Base-by-base conservation (phyloP, 2,329 filamentous ascomycete genomes). In the Cladosporium sp. region DNA sequence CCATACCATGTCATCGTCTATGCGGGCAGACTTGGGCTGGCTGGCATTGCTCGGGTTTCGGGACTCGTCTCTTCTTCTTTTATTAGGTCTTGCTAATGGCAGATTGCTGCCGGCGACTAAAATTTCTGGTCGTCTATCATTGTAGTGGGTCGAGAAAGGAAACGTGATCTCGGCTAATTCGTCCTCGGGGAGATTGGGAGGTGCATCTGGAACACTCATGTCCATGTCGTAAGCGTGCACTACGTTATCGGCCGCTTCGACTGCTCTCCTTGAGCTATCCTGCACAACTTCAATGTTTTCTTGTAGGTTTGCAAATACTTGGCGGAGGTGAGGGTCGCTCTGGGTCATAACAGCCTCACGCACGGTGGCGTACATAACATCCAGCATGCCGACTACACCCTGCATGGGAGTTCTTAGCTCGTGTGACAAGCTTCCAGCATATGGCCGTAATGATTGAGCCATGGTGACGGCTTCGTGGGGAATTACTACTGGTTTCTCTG, bases 191-290 rank as follows among this genome's bases (percentile, higher is more conserved):
- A 73, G 65, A 23, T 77, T 75, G n/a, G 77, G 80, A 48, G 64
- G 58, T 39, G 84, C 86, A 68, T 89, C 86, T n/a, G 89, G 89
- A 49, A 91, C 83, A 70, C 89, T 86, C 87, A 91, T 89, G 72
- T 91, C 89, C 76, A 91, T 85, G 72, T 91, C 89, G 70, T 91
- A 91, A 14, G 89, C 89, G 76, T 91, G 88, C 11, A 91, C 89
- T 21, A 91, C 88, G 70, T 91, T 91, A 74, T 91, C 89, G 8
- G 89, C 89, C 23, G 89, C 89, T 76, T 91, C 89, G 4, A 91
- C 87, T 1, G 89, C 89, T 66, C 89, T 83, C 72, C 88, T 84
- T 63, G 89, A 89, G 74, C 88, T 91, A 72, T 91, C 89, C 83
- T 91, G 89, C 53, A 90, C 87, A 59, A 86, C 84, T 75, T 91